A percentile compares a stretch with the other conserved stretches of the same genome.
Evolutionary conservation across 257 asterid species (phyloP).

Genomic region (Jacaranda mimosifolia): DNA sequence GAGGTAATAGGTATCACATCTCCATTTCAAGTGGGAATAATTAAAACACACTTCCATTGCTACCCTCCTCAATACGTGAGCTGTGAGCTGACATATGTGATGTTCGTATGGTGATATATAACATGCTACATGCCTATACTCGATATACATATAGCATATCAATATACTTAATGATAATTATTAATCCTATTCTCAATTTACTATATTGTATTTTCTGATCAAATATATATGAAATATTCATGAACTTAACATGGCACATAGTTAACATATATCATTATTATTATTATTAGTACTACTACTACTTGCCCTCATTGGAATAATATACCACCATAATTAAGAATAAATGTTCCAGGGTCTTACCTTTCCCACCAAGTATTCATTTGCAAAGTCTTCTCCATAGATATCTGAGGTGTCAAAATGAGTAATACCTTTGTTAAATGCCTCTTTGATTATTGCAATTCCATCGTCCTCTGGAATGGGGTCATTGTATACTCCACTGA

Average conservation of each 20-base stretch:
- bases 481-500: slow-evolving; percentile 55
- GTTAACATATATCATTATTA: background rate
- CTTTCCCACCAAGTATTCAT: slow-evolving; percentile 60
- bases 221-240: no score
- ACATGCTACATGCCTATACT: no score
- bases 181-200: no score
- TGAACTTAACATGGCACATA: background rate
- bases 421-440: slow-evolving; percentile 54
- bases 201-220: no score
- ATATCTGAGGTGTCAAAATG: slow-evolving; percentile 57
- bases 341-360: slow-evolving; percentile 35
- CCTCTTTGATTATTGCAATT: slow-evolving; percentile 57
- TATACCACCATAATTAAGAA: background rate
- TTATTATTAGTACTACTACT: background rate
- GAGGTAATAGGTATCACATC: no score
- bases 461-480: slow-evolving; percentile 62
- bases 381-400: slow-evolving; percentile 54
- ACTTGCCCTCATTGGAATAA: background rate
- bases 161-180: no score
- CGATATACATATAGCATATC: no score
- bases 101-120: no score
- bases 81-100: no score
- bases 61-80: no score
- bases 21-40: no score
- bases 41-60: no score